A percentile compares a stretch with the other conserved stretches of the same genome.
Conservation (phyloP, 1,139 yeast genomes). For the Suhomyces panamericanus region DNA sequence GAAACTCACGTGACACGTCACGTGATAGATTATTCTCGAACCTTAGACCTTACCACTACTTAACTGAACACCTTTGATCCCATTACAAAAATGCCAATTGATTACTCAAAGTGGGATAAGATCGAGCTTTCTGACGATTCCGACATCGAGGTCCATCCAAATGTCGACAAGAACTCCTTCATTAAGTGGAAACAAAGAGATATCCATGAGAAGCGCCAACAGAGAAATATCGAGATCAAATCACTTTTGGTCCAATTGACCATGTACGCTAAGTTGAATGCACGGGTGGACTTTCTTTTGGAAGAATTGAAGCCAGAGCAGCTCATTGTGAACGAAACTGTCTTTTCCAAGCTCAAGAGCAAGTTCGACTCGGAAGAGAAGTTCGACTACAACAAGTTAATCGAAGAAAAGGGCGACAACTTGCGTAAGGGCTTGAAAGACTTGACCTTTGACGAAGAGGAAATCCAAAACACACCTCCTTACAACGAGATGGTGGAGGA, state of each 20-base stretch:
- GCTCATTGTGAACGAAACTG: slow-evolving; percentile 37
- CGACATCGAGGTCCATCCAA: slow-evolving; percentile 96
- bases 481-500: slow-evolving; percentile 94
- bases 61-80: neutral
- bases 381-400: slow-evolving; percentile 42
- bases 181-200: slow-evolving; percentile 97
- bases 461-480: slow-evolving; percentile 69
- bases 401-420: slow-evolving; percentile 35
- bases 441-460: slow-evolving; percentile 45
- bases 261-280: slow-evolving; percentile 76
- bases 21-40: slow-evolving; percentile 11
- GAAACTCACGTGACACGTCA: neutral
- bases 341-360: slow-evolving; percentile 45
- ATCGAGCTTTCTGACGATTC: slow-evolving; percentile 95
- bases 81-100: slow-evolving; percentile 60
- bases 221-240: slow-evolving; percentile 73
- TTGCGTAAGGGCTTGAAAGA: slow-evolving; percentile 48
- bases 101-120: slow-evolving; percentile 97
- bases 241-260: slow-evolving; percentile 68
- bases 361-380: slow-evolving; percentile 62
- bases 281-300: slow-evolving; percentile 67
- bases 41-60: neutral
- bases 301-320: slow-evolving; percentile 39
- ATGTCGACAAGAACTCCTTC: slow-evolving; percentile 91
- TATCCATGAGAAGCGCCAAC: slow-evolving; percentile 88